Base-by-base conservation (phyloP, 2,329 filamentous ascomycete species). In the Aspergillus neoniger region DNA sequence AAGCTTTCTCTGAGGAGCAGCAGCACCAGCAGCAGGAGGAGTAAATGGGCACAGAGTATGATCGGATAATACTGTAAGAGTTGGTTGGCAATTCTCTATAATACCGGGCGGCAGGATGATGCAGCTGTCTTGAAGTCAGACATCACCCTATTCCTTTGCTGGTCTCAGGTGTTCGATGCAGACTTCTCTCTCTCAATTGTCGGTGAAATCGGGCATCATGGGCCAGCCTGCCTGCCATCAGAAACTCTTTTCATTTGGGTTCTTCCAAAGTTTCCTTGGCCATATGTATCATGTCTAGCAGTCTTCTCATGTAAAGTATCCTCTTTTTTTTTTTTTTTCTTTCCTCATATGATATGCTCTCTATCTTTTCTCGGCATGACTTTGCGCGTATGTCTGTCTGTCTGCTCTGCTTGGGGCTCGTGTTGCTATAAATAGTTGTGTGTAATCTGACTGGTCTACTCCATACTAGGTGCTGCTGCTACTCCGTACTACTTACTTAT, bases 1-100 rank as follows among this genome's bases (percentile, higher is more conserved):
- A 58, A n/a, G 17, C 41, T 48, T 44, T 57, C 8, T 48, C 60
- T 21, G 64, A 64, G 30, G 19, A 57, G 12, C 23, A 55, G 61
- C 41, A 61, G 58, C 32, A 54, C 30, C 30, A 28, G 25, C 25
- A 28, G 25, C 25, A 28, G 25, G 25, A 36, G 32, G 32, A 36
- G 32, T 36, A 36, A 5, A 12, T 1, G 12, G 12, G 12, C 0
- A 36, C 32, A 36, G 3, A 14, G 0, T 14, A 5, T 5, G 10
- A 23, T 44, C 19, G 41, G 19, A 44, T 44, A 44, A 44, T 23
- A 44, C 19, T 14, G 32, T 36, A 36, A 6, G 32, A 36, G 32
- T 36, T 28, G 32, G 32, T 36, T 28, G 32, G 32, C 32, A 36
- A 4, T 14, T 14, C 5, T 36, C 32, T 6, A 36, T 36, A 14